Evolutionary conservation across 192 early-diverging fungal genomes (phyloP).

Genomic region (Umbelopsis sp.): DNA sequence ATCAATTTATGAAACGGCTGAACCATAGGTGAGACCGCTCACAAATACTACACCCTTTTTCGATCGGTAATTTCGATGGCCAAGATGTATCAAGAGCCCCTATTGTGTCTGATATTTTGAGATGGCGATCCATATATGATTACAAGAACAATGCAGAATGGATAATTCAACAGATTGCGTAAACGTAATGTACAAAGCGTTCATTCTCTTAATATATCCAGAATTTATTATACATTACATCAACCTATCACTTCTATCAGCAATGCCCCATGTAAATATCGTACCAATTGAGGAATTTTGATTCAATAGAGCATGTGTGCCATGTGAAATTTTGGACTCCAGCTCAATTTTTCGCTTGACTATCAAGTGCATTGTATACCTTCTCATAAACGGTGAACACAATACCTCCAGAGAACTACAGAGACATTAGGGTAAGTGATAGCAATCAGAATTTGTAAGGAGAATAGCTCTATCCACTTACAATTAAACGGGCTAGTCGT

Average conservation of each 20-base stretch:
- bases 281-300: background rate
- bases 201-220: no score
- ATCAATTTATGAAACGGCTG: background rate
- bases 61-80: background rate
- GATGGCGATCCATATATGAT: no score
- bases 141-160: no score
- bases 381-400: constrained; percentile 85
- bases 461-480: constrained; percentile 42
- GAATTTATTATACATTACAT: no score
- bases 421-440: background rate
- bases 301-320: no score
- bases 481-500: constrained; percentile 80
- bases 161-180: no score
- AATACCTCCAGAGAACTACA: constrained; percentile 82
- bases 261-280: background rate
- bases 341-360: background rate
- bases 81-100: background rate
- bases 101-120: background rate
- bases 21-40: background rate
- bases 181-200: no score
- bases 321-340: background rate
- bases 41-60: background rate
- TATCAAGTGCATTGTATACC: constrained; percentile 35
- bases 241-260: no score
- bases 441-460: background rate